These are phyloP conservation scores for Boletus edulis DNA, from an alignment of 768 basidiomycete genomes.

Conservation along the genomic window DNA sequence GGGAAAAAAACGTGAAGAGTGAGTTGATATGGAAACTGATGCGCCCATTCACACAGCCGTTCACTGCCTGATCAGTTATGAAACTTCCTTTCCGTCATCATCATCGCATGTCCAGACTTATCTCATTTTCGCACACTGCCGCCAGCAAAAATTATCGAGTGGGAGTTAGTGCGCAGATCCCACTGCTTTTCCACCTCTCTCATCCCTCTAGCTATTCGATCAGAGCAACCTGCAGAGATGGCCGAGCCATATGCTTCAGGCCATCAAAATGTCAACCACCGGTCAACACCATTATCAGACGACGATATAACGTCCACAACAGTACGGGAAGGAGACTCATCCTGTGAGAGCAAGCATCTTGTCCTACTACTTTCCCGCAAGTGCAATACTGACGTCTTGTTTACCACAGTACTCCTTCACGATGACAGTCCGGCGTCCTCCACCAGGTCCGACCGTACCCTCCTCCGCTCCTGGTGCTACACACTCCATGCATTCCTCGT, in stretches of 20 bases:
- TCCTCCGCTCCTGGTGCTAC: neutral
- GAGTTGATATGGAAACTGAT: too few relatives aligned
- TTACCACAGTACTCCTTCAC: neutral
- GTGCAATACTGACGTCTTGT: neutral
- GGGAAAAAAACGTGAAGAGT: too few relatives aligned
- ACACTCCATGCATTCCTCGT: neutral
- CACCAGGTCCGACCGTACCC: neutral
- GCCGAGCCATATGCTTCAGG: neutral
- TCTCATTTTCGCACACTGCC: too few relatives aligned
- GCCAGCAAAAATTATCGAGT: too few relatives aligned
- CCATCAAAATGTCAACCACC: neutral
- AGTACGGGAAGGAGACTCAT: neutral
- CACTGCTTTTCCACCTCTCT: too few relatives aligned
- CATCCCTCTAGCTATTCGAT: neutral
- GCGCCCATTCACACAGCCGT: too few relatives aligned
- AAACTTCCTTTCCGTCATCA: too few relatives aligned
- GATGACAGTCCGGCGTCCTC: neutral
- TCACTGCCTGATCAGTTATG: too few relatives aligned
- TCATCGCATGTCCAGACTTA: too few relatives aligned
- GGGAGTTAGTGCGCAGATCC: too few relatives aligned
- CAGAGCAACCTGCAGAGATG: neutral
- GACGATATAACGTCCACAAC: conserved; percentile 9
- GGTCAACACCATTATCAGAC: neutral
- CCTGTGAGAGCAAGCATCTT: neutral
- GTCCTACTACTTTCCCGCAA: neutral